These are phyloP conservation scores for Scheffersomyces segobiensis DNA, from an alignment of 1,139 yeast species.

Conservation along the genomic window DNA sequence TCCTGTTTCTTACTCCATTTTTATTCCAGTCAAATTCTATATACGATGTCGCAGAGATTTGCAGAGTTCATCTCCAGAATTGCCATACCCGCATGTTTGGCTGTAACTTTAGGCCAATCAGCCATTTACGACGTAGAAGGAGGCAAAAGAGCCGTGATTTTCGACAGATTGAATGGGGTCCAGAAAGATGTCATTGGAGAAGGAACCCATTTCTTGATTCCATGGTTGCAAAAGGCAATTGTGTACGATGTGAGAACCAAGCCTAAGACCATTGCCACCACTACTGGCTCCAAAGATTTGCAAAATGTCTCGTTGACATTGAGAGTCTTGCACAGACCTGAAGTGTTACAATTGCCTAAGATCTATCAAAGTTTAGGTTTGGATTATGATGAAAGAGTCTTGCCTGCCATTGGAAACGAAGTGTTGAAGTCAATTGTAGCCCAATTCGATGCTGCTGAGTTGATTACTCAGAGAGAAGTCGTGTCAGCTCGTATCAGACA, in stretches of 20 bases:
- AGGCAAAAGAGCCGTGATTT: constrained; percentile 92
- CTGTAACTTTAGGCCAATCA: constrained; percentile 65
- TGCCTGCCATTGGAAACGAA: constrained; percentile 97
- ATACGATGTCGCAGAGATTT: constrained; percentile 37
- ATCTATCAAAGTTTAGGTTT: constrained; percentile 90
- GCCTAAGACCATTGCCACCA: constrained; percentile 91
- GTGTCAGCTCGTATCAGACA: constrained; percentile 88
- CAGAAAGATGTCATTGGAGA: constrained; percentile 86
- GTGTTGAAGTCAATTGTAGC: constrained; percentile 94
- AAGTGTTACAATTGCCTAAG: constrained; percentile 73
- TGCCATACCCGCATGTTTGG: constrained; percentile 72
- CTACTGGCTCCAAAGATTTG: constrained; percentile 95
- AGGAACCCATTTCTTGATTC: constrained; percentile 93
- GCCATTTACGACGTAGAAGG: constrained; percentile 93
- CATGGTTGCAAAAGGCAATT: constrained; percentile 94
- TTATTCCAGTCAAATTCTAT: background rate
- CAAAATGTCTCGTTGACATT: constrained; percentile 94
- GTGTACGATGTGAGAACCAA: constrained; percentile 87
- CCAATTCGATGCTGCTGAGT: constrained; percentile 96
- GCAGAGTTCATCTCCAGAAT: constrained; percentile 45
- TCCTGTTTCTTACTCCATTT: constrained; percentile 1
- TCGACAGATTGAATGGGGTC: constrained; percentile 90
- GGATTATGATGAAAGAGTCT: constrained; percentile 95
- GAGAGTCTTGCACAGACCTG: constrained; percentile 94
- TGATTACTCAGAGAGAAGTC: constrained; percentile 94